phyloP scores from a whole-genome alignment of 768 basidiomycete species.

The Xerocomus potaroensis region DNA sequence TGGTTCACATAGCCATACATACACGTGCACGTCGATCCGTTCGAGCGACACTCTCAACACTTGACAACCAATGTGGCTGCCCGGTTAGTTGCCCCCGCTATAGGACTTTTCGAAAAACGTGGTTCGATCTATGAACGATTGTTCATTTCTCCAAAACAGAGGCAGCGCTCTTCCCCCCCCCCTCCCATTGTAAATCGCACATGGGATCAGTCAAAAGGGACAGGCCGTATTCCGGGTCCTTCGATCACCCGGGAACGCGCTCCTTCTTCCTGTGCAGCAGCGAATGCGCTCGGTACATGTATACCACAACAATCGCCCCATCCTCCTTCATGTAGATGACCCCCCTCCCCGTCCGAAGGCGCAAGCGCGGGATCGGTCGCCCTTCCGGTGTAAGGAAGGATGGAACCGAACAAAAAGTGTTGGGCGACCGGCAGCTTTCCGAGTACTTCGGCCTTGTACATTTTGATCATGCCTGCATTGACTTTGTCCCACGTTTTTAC shows the following conservation, averaged over 20 bases:
- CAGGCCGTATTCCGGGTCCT: constrained; percentile 66
- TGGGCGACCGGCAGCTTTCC: constrained; percentile 94
- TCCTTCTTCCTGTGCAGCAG: constrained; percentile 52
- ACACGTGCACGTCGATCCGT: no score
- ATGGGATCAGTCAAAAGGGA: constrained; percentile 64
- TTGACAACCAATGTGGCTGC: no score
- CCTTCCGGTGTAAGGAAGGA: constrained; percentile 67
- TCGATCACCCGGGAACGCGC: constrained; percentile 38
- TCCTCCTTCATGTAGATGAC: constrained; percentile 43
- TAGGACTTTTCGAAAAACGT: no score
- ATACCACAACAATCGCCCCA: constrained; percentile 96
- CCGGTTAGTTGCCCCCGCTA: no score
- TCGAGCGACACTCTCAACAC: no score
- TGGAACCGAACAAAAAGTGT: constrained; percentile 90
- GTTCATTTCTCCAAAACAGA: no score
- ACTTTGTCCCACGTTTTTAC: constrained; percentile 96
- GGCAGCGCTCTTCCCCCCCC: no score
- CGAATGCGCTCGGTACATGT: constrained; percentile 78
- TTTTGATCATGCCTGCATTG: constrained; percentile 94
- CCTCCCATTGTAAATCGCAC: no score
- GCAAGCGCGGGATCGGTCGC: constrained; percentile 36
- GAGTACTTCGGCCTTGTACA: constrained; percentile 94
- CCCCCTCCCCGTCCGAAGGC: constrained; percentile 20
- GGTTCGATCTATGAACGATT: no score
- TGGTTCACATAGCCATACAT: no score